A percentile compares a stretch with the other conserved stretches of the same genome.
These are phyloP conservation scores for Alternaria conjuncta DNA, from an alignment of 2,329 filamentous ascomycete genomes.

Conservation along the genomic window DNA sequence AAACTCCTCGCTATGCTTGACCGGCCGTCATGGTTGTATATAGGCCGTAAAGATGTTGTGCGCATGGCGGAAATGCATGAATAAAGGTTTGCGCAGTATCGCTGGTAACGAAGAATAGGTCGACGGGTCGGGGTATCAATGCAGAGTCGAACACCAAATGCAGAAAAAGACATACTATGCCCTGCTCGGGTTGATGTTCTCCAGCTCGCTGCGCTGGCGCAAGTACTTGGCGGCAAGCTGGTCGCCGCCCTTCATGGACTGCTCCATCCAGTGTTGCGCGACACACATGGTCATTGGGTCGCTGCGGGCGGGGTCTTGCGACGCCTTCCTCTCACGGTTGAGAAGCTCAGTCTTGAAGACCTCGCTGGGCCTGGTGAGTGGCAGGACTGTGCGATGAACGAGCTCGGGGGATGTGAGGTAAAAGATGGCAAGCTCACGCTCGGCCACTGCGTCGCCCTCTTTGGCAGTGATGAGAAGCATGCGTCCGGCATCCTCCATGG, in stretches of 20 bases:
- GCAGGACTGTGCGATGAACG: conserved; percentile 78
- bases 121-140: conserved; percentile 12
- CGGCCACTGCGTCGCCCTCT: conserved; percentile 85
- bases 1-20: conserved; percentile 20
- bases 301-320: conserved; percentile 68
- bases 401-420: conserved; percentile 92
- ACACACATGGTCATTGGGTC: conserved; percentile 92
- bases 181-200: conserved; percentile 58
- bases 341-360: conserved; percentile 91
- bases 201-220: conserved; percentile 71
- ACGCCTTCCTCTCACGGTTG: conserved; percentile 63
- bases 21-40: conserved; percentile 5
- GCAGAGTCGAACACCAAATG: conserved; percentile 18
- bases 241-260: conserved; percentile 85
- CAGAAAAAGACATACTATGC: conserved; percentile 25
- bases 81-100: background rate
- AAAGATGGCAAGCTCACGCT: conserved; percentile 90
- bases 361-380: conserved; percentile 81
- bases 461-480: conserved; percentile 95
- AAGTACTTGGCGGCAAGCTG: conserved; percentile 82
- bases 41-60: conserved; percentile 10
- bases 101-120: background rate
- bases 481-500: conserved; percentile 78
- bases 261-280: conserved; percentile 96
- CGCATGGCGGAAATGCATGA: conserved; percentile 9